These are phyloP conservation scores for Fusarium albosuccineum DNA, from an alignment of 2,329 filamentous ascomycete genomes.

Conservation along the genomic window DNA sequence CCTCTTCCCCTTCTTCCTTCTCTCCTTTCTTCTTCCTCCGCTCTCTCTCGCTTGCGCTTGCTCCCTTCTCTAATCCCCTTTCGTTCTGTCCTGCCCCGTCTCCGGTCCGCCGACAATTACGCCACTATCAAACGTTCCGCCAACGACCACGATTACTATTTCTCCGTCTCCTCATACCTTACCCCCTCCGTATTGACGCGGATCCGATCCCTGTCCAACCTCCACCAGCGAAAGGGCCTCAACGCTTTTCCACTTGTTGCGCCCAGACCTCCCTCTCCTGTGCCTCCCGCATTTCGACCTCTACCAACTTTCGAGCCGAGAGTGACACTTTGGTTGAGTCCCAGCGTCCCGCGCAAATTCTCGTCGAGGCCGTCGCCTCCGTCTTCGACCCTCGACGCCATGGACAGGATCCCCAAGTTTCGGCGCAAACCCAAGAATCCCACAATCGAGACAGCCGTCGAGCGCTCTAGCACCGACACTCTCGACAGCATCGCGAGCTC, in stretches of 20 bases:
- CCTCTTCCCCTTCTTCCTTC: slow-evolving; percentile 1
- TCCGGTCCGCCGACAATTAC: slow-evolving; percentile 23
- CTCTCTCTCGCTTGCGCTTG: slow-evolving; percentile 4
- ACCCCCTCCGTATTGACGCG: slow-evolving; percentile 37
- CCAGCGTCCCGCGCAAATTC: slow-evolving; percentile 25
- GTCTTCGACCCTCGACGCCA: slow-evolving; percentile 39
- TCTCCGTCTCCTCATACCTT: slow-evolving; percentile 28
- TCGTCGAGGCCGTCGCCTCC: slow-evolving; percentile 28
- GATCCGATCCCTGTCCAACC: slow-evolving; percentile 40
- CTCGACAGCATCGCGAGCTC: slow-evolving; percentile 46
- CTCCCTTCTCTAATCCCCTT: slow-evolving; percentile 6
- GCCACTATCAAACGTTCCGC: slow-evolving; percentile 26
- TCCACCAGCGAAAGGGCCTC: slow-evolving; percentile 39
- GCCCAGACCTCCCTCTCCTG: slow-evolving; percentile 35
- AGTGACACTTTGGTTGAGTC: slow-evolving; percentile 24
- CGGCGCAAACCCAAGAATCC: slow-evolving; percentile 60
- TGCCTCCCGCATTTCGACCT: slow-evolving; percentile 32
- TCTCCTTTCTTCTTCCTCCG: slow-evolving; percentile 2
- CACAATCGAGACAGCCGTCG: slow-evolving; percentile 57
- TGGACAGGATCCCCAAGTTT: slow-evolving; percentile 59
- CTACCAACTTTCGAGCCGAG: slow-evolving; percentile 17
- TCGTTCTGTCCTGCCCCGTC: slow-evolving; percentile 10
- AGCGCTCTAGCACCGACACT: slow-evolving; percentile 49
- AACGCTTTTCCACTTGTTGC: slow-evolving; percentile 40
- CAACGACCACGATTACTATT: slow-evolving; percentile 26